A percentile compares a stretch with the other conserved stretches of the same genome.
Conservation (phyloP, 805 yeast species). For the Yamadazyma paraphyllophila region DNA sequence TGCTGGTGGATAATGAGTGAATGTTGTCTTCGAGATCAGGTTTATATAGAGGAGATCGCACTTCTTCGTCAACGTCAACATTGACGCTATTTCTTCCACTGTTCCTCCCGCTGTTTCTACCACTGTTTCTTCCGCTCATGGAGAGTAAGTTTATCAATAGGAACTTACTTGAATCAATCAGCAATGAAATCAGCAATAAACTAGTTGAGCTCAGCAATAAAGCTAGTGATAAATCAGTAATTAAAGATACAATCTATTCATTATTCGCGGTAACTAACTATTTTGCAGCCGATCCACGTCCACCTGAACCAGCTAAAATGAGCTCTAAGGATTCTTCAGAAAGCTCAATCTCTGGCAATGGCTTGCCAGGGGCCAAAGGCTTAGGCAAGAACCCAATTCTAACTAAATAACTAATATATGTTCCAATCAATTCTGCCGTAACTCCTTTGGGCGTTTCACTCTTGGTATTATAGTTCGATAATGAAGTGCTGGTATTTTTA, state of each 20-base stretch:
- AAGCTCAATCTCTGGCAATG: conserved; percentile 58
- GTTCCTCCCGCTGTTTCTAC: no score
- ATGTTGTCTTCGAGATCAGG: neutral
- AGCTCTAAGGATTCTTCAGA: conserved; percentile 54
- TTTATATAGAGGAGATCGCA: neutral
- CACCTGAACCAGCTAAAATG: conserved; percentile 67
- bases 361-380: conserved; percentile 47
- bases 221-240: neutral
- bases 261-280: conserved; percentile 9
- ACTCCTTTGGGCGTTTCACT: conserved; percentile 73
- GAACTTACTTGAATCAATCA: no score
- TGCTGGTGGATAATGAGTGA: conserved; percentile 6
- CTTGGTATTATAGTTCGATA: conserved; percentile 48
- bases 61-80: neutral
- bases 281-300: conserved; percentile 65
- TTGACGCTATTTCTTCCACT: neutral
- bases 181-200: no score
- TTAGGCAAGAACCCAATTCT: conserved; percentile 75
- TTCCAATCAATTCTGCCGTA: conserved; percentile 60
- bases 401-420: conserved; percentile 76
- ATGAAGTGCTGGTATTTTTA: conserved; percentile 67
- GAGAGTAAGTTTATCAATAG: no score
- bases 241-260: neutral
- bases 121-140: no score
- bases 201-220: no score